These are phyloP conservation scores for Decorospora gaudefroyi DNA, from an alignment of 2,329 filamentous ascomycete species.

Conservation along the genomic window DNA sequence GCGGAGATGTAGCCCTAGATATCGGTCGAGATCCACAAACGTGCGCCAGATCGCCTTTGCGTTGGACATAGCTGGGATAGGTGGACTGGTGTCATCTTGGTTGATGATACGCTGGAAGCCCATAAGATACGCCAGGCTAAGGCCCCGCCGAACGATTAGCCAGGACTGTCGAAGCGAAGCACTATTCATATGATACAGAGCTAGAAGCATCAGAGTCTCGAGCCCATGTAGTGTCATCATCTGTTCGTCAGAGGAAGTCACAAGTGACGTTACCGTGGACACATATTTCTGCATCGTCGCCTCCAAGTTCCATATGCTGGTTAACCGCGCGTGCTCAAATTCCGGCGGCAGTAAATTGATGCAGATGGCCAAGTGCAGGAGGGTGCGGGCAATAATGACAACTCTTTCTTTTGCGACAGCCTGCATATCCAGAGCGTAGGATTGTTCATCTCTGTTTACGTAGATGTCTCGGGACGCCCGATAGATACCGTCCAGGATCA, in stretches of 20 bases:
- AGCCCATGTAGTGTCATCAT: constrained; percentile 45
- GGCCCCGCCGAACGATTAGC: constrained; percentile 41
- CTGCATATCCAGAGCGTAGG: constrained; percentile 42
- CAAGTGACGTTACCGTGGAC: constrained; percentile 34
- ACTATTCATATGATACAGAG: constrained; percentile 37
- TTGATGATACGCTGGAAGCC: constrained; percentile 44
- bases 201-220: constrained; percentile 41
- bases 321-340: constrained; percentile 35
- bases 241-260: constrained; percentile 41
- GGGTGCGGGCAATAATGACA: constrained; percentile 42
- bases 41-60: constrained; percentile 38
- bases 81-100: constrained; percentile 24
- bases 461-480: constrained; percentile 38
- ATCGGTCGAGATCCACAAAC: constrained; percentile 41
- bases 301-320: constrained; percentile 41
- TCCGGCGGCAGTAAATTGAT: constrained; percentile 42
- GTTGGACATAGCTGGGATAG: constrained; percentile 33
- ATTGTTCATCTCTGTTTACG: constrained; percentile 37
- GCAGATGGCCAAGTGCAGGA: constrained; percentile 43
- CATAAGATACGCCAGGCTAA: constrained; percentile 45
- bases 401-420: constrained; percentile 34
- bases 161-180: constrained; percentile 42
- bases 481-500: constrained; percentile 38
- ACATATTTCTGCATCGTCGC: constrained; percentile 43
- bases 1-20: constrained; percentile 42